Evolutionary conservation across 768 basidiomycete genomes (phyloP), one percentile per base, ranked within the genome.

Genomic region (Tricholoma hemisulphureum): DNA sequence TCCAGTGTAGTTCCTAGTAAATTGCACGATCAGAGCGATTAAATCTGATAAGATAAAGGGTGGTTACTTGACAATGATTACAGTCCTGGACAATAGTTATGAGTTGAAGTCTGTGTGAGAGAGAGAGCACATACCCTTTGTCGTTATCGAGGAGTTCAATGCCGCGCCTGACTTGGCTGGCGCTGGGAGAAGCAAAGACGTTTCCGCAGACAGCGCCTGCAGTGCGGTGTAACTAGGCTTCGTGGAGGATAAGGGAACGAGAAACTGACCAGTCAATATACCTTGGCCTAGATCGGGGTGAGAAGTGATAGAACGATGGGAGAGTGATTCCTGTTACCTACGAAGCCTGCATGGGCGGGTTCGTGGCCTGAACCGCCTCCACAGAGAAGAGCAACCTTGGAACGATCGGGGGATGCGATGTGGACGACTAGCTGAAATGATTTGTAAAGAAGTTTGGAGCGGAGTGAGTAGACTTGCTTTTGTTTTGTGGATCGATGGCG

Each of bases 351-450:
- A 72, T 95, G 93, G 14, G 93, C 83, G 6, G 95, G 95, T 66
- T 97, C 95, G 67, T 97, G 95, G 4, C 95, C 91, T 23, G 88
- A 85, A 29, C 93, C 92, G 5, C 93, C 92, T 8, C 92, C 92
- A 64, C 89, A 92, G 63, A 94, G 77, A 13, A 94, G 75, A 2
- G 88, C 83, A 41, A 94, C 93, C 67, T 85, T 85, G 21, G 82
- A 80, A 56, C 74, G 80, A 68, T 88, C 83, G 29, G 71, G 80
- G n/a, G 73, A 62, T 23, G 82, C 74, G 52, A 83, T 71, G 64
- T 87, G 85, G 39, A 93, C 78, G 54, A 90, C 91, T 89, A 63
- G 16, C 9, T 10, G 14, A n/a, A n/a, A n/a, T n/a, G 26, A 20
- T 21, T 57, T 50, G 56, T 41, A 62, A 29, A 48, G n/a, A n/a